A percentile compares a stretch with the other conserved stretches of the same genome.
phyloP scores from a whole-genome alignment of 164 flowering plant species.

The Berberis thunbergii region DNA sequence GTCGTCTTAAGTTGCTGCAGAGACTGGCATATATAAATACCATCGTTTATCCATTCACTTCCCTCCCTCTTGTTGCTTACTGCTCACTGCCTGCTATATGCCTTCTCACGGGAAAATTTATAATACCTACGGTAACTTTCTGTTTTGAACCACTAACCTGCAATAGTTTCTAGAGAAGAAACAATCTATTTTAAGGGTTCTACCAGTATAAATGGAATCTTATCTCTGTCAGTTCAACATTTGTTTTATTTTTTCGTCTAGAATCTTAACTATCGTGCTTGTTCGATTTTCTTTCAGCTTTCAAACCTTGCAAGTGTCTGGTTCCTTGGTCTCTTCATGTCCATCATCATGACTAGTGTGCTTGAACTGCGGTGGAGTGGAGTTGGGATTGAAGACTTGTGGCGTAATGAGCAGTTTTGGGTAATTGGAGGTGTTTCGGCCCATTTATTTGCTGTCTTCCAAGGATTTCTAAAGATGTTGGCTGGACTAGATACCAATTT shows the following conservation, averaged over 20 bases:
- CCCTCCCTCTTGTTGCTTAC: constrained; percentile 90
- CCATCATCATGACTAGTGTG: constrained; percentile 82
- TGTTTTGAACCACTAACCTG: neutral
- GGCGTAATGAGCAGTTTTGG: constrained; percentile 99
- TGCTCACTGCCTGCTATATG: constrained; percentile 88
- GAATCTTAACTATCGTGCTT: neutral
- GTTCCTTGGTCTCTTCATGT: constrained; percentile 84
- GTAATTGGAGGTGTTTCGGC: constrained; percentile 99
- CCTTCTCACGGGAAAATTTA: constrained; percentile 95
- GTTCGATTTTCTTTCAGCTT: constrained; percentile 41
- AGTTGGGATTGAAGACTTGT: constrained; percentile 77
- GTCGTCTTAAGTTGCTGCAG: constrained; percentile 92
- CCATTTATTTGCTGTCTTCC: constrained; percentile 96
- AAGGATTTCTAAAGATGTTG: constrained; percentile 80
- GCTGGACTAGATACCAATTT: constrained; percentile 94
- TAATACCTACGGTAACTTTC: constrained; percentile 85
- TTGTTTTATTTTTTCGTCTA: neutral
- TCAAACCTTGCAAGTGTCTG: constrained; percentile 74
- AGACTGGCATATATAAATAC: constrained; percentile 90
- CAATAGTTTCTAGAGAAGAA: too few species aligned
- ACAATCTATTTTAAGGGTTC: too few species aligned
- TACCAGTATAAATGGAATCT: too few species aligned
- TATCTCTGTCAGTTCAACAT: too few species aligned
- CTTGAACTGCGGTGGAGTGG: constrained; percentile 97
- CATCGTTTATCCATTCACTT: constrained; percentile 92